Evolutionary conservation across 306 rosid species (phyloP).

Genomic region (Ceratonia siliqua): DNA sequence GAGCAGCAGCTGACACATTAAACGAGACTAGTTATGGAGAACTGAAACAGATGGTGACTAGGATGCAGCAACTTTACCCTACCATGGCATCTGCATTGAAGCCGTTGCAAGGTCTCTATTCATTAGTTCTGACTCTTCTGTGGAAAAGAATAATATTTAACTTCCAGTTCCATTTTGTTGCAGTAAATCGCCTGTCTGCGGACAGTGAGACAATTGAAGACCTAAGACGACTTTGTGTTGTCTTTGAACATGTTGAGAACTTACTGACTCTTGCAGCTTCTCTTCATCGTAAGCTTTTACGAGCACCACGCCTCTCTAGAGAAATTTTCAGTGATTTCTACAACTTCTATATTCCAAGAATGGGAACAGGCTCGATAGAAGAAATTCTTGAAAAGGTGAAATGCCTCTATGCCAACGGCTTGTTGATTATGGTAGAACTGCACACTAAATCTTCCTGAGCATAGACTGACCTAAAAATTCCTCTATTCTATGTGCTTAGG

Average conservation of each 20-base stretch:
- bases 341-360: constrained; percentile 64
- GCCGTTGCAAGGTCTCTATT: constrained; percentile 69
- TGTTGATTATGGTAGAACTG: constrained; percentile 1
- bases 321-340: constrained; percentile 73
- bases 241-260: constrained; percentile 82
- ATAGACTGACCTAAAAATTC: constrained; percentile 36
- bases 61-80: constrained; percentile 77
- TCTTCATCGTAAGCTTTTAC: constrained; percentile 76
- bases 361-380: constrained; percentile 55
- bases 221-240: constrained; percentile 60
- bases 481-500: constrained; percentile 43
- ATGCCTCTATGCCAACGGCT: constrained; percentile 15
- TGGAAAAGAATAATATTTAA: constrained; percentile 18
- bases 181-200: constrained; percentile 70
- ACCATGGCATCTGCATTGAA: constrained; percentile 70
- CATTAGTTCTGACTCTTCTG: background rate
- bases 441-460: background rate
- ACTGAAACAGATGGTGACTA: constrained; percentile 69
- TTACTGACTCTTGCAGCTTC: constrained; percentile 76
- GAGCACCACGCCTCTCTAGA: constrained; percentile 78
- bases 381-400: constrained; percentile 57
- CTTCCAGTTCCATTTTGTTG: constrained; percentile 33
- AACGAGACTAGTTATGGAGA: constrained; percentile 76
- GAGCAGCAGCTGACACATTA: constrained; percentile 78
- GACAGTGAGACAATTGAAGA: constrained; percentile 75